A percentile compares a stretch with the other conserved stretches of the same genome.
phyloP scores from a whole-genome alignment of 1,284 basidiomycete genomes.

The Tylopilus sp. region DNA sequence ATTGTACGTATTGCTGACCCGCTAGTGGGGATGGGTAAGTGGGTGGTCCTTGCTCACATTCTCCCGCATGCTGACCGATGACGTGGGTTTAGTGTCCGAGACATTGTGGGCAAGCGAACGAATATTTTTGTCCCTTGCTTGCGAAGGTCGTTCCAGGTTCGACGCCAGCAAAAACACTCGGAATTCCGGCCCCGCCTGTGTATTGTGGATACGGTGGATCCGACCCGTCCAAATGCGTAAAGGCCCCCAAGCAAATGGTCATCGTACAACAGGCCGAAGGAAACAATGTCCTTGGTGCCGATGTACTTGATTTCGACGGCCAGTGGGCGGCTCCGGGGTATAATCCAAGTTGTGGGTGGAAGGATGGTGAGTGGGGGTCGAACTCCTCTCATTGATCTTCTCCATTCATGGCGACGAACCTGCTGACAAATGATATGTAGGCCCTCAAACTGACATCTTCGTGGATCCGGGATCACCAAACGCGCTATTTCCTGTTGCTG shows the following conservation, averaged over 20 bases:
- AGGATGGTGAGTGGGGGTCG: conserved; percentile 16
- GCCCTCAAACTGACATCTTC: conserved; percentile 18
- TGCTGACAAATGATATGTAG: conserved; percentile 13
- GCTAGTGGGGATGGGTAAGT: conserved; percentile 31
- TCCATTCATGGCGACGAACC: neutral
- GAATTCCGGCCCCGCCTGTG: neutral
- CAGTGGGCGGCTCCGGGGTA: conserved; percentile 12
- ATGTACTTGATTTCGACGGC: conserved; percentile 8
- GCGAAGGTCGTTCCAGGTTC: conserved; percentile 4
- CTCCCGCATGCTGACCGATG: conserved; percentile 10
- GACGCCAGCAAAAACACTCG: conserved; percentile 12
- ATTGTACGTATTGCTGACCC: conserved; percentile 7
- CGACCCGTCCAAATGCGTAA: conserved; percentile 4
- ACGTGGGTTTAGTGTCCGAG: conserved; percentile 9
- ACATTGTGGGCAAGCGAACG: conserved; percentile 20
- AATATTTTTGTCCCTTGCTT: conserved; percentile 11
- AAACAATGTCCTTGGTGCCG: conserved; percentile 19
- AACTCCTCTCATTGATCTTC: neutral
- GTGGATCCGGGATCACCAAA: neutral
- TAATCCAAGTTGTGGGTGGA: conserved; percentile 24
- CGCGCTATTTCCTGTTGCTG: neutral
- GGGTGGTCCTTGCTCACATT: neutral
- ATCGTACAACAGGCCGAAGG: conserved; percentile 15
- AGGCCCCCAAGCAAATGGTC: conserved; percentile 19
- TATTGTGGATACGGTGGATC: conserved; percentile 15